A percentile compares a stretch with the other conserved stretches of the same genome.
These are phyloP conservation scores for Candida gorgasii DNA, from an alignment of 805 yeast genomes.

Conservation along the genomic window DNA sequence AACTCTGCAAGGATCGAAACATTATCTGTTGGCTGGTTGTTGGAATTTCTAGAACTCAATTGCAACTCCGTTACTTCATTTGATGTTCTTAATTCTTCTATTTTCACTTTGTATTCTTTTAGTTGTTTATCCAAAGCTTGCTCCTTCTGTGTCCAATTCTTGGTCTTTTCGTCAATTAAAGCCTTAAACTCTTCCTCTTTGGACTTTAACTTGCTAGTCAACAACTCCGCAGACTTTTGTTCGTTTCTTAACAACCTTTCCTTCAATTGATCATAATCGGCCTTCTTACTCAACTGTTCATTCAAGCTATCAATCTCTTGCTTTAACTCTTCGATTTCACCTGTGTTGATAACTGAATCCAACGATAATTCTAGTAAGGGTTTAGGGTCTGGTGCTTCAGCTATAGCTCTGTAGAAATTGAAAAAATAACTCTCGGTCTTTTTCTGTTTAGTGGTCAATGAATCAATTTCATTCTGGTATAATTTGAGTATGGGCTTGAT, in stretches of 20 bases:
- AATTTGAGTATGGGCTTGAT: slow-evolving; percentile 67
- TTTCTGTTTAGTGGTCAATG: slow-evolving; percentile 75
- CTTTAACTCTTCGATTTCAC: slow-evolving; percentile 53
- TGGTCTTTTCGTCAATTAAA: slow-evolving; percentile 68
- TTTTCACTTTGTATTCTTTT: slow-evolving; percentile 51
- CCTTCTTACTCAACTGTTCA: slow-evolving; percentile 60
- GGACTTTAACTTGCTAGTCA: slow-evolving; percentile 57
- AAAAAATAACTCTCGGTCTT: slow-evolving; percentile 71
- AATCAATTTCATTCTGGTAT: slow-evolving; percentile 88
- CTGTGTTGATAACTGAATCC: slow-evolving; percentile 57
- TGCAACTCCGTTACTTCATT: slow-evolving; percentile 66
- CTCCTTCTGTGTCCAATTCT: slow-evolving; percentile 65
- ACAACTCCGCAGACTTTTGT: slow-evolving; percentile 55
- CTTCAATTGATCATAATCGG: slow-evolving; percentile 80
- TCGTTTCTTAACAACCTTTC: slow-evolving; percentile 61
- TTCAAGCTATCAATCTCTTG: slow-evolving; percentile 51
- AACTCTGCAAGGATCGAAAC: slow-evolving; percentile 48
- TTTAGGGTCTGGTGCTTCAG: slow-evolving; percentile 92
- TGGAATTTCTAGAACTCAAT: slow-evolving; percentile 46
- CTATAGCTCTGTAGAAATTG: slow-evolving; percentile 69
- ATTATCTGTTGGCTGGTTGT: slow-evolving; percentile 25
- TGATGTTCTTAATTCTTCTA: slow-evolving; percentile 64
- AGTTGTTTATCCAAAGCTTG: slow-evolving; percentile 51
- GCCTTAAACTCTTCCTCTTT: slow-evolving; percentile 75
- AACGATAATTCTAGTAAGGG: slow-evolving; percentile 73